Conservation (phyloP, 768 basidiomycete genomes). For the Serendipita vermifera region DNA sequence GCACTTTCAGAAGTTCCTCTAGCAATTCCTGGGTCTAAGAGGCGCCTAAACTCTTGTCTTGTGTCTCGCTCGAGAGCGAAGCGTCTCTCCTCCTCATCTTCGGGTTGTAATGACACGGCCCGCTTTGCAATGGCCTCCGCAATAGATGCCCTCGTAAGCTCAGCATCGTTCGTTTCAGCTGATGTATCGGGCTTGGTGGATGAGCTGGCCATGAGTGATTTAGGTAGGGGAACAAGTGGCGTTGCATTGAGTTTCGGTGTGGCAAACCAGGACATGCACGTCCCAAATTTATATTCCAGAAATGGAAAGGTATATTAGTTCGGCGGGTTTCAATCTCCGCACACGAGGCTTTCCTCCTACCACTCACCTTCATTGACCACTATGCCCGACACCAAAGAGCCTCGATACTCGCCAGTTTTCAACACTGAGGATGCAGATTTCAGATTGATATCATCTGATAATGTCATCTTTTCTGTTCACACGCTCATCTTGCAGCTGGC, state of each 20-base stretch:
- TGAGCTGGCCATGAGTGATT: not conserved
- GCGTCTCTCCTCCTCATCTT: slow-evolving; percentile 15
- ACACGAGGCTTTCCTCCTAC: too few relatives aligned
- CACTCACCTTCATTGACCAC: not conserved
- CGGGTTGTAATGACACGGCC: not conserved
- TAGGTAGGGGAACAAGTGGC: not conserved
- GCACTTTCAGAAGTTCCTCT: slow-evolving; percentile 53
- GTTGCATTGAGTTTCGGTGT: not conserved
- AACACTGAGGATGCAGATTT: slow-evolving; percentile 8
- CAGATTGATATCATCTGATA: not conserved
- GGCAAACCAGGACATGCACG: not conserved
- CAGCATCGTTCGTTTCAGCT: not conserved
- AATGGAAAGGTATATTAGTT: too few relatives aligned
- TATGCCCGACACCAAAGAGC: not conserved
- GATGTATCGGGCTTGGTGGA: not conserved
- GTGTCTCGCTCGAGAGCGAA: slow-evolving; percentile 43
- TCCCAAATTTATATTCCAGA: not conserved
- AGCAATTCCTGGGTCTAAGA: slow-evolving; percentile 67
- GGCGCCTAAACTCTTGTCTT: slow-evolving; percentile 56
- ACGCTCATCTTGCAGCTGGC: not conserved
- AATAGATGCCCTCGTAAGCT: not conserved
- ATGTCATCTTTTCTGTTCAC: not conserved
- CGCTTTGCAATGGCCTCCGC: not conserved
- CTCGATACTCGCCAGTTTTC: slow-evolving; percentile 2
- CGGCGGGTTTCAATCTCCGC: too few relatives aligned